A percentile compares a stretch with the other conserved stretches of the same genome.
phyloP scores from a whole-genome alignment of 305 asterid species.

The Rubia balearica region DNA sequence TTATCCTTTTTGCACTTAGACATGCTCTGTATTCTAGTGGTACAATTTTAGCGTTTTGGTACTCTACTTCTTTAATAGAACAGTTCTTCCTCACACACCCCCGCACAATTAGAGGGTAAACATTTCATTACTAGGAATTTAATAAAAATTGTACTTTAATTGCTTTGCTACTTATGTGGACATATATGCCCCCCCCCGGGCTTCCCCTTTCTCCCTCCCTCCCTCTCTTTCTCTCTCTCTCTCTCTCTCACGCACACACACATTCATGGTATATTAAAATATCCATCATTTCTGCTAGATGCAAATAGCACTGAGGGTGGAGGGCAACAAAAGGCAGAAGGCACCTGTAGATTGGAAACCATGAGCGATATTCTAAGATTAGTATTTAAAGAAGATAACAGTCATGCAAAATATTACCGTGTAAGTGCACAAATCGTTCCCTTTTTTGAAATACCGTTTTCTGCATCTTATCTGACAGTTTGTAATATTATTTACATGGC shows the following conservation, averaged over 20 bases:
- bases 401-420: slow-evolving; percentile 84
- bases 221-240: background rate
- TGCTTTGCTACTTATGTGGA: background rate
- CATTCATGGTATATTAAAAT: slow-evolving; percentile 4
- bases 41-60: background rate
- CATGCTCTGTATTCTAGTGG: slow-evolving; percentile 12
- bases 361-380: slow-evolving; percentile 72
- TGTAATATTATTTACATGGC: slow-evolving; percentile 20
- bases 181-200: too few species aligned
- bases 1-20: slow-evolving; percentile 18
- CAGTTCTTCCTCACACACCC: background rate
- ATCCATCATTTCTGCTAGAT: slow-evolving; percentile 39
- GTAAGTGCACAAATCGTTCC: slow-evolving; percentile 36
- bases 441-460: background rate
- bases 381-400: slow-evolving; percentile 52
- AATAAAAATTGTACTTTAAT: background rate
- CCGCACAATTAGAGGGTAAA: background rate
- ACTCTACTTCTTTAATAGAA: background rate
- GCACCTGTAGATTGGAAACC: slow-evolving; percentile 68
- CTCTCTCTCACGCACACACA: background rate
- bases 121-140: background rate
- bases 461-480: slow-evolving; percentile 9
- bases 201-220: background rate
- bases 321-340: slow-evolving; percentile 51
- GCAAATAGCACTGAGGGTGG: slow-evolving; percentile 45